phyloP scores from a whole-genome alignment of 192 early-diverging fungal genomes.

The Backusella parvicylindrica region DNA sequence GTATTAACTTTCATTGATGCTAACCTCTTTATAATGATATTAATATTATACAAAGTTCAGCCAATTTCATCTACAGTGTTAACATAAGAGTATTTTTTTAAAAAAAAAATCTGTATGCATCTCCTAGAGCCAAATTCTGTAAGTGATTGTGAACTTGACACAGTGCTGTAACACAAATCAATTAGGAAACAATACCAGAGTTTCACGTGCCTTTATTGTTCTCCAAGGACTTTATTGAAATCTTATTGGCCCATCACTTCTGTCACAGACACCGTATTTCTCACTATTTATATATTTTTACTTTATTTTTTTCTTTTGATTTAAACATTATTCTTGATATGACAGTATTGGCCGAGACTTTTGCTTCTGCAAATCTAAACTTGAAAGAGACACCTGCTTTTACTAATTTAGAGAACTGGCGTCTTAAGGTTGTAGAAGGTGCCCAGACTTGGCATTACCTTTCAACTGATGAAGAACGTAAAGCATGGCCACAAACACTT shows the following conservation, averaged over 20 bases:
- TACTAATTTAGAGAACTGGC: slow-evolving; percentile 85
- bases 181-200: neutral
- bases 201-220: neutral
- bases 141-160: neutral
- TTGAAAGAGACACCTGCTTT: slow-evolving; percentile 21
- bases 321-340: neutral
- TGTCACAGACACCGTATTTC: neutral
- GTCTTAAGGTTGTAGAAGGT: slow-evolving; percentile 80
- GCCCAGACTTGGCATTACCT: slow-evolving; percentile 92
- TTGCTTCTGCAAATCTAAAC: slow-evolving; percentile 17
- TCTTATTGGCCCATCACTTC: neutral
- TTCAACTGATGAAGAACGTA: slow-evolving; percentile 42
- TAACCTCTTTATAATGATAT: no score
- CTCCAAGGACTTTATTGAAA: neutral
- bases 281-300: neutral
- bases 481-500: slow-evolving; percentile 70
- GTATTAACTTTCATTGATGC: no score
- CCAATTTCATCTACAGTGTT: no score
- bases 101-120: neutral
- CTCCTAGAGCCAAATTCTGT: neutral
- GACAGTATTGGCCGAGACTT: neutral
- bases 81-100: no score
- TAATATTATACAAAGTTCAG: no score
- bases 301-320: neutral
- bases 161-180: neutral